Percentiles rank a stretch among this genome's conserved stretches.
phyloP scores from a whole-genome alignment of 2,329 filamentous ascomycete genomes.

The Neocatenulostroma microsporum region DNA sequence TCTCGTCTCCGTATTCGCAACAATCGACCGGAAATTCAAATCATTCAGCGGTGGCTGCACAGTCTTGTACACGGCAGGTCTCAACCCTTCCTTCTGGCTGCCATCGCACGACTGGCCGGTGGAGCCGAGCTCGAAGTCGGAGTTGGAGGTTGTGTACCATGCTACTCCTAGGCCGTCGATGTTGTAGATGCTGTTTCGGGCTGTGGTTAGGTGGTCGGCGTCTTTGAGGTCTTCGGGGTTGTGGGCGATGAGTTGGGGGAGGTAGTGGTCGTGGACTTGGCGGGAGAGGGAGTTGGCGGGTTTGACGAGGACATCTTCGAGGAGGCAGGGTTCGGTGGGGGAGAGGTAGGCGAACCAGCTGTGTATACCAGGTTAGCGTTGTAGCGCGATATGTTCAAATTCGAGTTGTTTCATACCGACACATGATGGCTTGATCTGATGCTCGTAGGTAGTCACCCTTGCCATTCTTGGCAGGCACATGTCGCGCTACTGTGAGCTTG shows the following conservation, averaged over 20 bases:
- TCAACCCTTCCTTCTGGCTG: conserved; percentile 21
- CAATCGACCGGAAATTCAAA: conserved; percentile 47
- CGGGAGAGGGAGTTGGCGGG: conserved; percentile 38
- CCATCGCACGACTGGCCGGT: conserved; percentile 21
- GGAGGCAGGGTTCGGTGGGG: conserved; percentile 44
- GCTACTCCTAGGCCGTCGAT: conserved; percentile 49
- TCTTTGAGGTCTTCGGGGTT: conserved; percentile 35
- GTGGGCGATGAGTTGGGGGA: conserved; percentile 46
- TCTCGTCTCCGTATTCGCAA: conserved; percentile 43
- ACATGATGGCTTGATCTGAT: too few species aligned
- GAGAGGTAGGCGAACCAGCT: conserved; percentile 53
- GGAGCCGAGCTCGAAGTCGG: conserved; percentile 32
- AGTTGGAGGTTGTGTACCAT: conserved; percentile 45
- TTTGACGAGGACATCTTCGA: conserved; percentile 48
- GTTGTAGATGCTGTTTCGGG: conserved; percentile 48
- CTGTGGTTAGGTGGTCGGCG: conserved; percentile 38
- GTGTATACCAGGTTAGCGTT: conserved; percentile 4
- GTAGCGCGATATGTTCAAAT: too few species aligned
- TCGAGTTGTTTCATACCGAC: too few species aligned
- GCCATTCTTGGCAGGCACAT: too few species aligned
- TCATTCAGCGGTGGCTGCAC: conserved; percentile 47
- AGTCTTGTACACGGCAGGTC: conserved; percentile 41
- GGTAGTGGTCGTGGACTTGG: conserved; percentile 47
- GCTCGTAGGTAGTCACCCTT: too few species aligned
- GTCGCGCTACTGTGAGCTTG: too few species aligned